Base-by-base conservation (phyloP, 305 asterid genomes). In the Stenogyne calaminthoides region DNA sequence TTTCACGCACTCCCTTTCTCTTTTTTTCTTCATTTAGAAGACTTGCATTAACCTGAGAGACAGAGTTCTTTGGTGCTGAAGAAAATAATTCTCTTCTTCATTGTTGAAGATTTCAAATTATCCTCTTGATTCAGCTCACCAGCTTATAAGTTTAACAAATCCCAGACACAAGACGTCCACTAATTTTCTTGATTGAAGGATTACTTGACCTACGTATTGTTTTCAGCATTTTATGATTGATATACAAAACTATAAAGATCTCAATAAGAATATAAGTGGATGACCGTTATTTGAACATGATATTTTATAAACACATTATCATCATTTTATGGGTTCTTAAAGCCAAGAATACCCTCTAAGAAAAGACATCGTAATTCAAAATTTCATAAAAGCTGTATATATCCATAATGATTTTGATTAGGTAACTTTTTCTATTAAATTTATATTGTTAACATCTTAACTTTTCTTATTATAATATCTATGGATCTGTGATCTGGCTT, bases 141-240 rank as follows among this genome's bases (percentile, higher is more conserved):
- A 71, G 71, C 75, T 72, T 56, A 60, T 73, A 58, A 39, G 62
- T 40, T 42, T 29, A 40, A 55, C 68, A 70, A 52, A 56, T 72
- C 68, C 75, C 72, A 68, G 72, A 40, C 67, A 60, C 49, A 72
- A 64, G 75, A 32, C 52, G 69, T 47, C 71, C 69, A 22, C 46
- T 73, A 64, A 56, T 51, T 71, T 64, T 62, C 69, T 64, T 64
- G 59, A 66, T 73, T 74, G 68, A 54, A 27, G 65, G 69, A 67
- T 72, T 69, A 32, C 65, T 67, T 64, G 20, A 69, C 37, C 19
- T 36, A 55, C 61, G 19, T 49, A 6, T 8, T 65, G 10, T 20
- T 1, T 39, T 60, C 40, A 39, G 22, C 68, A 59, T 22, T 22
- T 20, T 51, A 7, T 47, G 25, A 46, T 22, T 20, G 16, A 36